These are phyloP conservation scores for Colletotrichum tropicicola DNA, from an alignment of 2,329 filamentous ascomycete species.

Conservation along the genomic window DNA sequence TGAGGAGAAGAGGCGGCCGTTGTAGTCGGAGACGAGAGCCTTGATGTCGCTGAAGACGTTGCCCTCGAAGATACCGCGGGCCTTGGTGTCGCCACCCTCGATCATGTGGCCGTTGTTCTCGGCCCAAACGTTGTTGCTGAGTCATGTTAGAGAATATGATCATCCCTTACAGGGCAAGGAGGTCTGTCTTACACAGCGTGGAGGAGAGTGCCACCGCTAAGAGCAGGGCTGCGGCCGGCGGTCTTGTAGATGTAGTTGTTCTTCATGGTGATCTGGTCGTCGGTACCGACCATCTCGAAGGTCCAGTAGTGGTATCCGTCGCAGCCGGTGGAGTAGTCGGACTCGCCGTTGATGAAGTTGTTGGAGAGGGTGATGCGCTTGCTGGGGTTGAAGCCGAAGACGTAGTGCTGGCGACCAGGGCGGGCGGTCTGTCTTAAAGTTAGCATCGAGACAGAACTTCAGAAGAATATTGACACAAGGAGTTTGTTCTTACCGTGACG, in stretches of 20 bases:
- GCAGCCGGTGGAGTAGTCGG: slow-evolving; percentile 20
- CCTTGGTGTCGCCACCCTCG: slow-evolving; percentile 34
- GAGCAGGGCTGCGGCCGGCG: slow-evolving; percentile 37
- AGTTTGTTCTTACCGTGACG: slow-evolving; percentile 3
- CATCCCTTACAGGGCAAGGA: not conserved
- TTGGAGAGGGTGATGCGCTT: slow-evolving; percentile 28
- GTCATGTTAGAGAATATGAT: not conserved
- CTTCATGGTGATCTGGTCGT: slow-evolving; percentile 26
- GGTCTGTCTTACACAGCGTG: slow-evolving; percentile 33
- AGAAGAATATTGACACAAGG: not conserved
- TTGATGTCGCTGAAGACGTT: slow-evolving; percentile 37
- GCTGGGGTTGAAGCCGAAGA: slow-evolving; percentile 25
- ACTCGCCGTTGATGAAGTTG: slow-evolving; percentile 27
- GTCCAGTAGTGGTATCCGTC: slow-evolving; percentile 25
- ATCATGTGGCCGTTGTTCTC: slow-evolving; percentile 38
- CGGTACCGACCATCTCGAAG: slow-evolving; percentile 13
- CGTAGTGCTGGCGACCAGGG: slow-evolving; percentile 23
- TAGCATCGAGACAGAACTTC: not conserved
- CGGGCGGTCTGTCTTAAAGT: slow-evolving; percentile 8
- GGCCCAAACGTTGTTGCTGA: slow-evolving; percentile 37
- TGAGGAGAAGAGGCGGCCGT: slow-evolving; percentile 36
- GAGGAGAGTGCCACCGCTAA: slow-evolving; percentile 38
- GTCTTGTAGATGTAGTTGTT: slow-evolving; percentile 35
- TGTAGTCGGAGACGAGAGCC: slow-evolving; percentile 32
- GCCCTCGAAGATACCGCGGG: slow-evolving; percentile 37